Base-by-base conservation (phyloP, 192 early-diverging fungal species). In the Podila minutissima region DNA sequence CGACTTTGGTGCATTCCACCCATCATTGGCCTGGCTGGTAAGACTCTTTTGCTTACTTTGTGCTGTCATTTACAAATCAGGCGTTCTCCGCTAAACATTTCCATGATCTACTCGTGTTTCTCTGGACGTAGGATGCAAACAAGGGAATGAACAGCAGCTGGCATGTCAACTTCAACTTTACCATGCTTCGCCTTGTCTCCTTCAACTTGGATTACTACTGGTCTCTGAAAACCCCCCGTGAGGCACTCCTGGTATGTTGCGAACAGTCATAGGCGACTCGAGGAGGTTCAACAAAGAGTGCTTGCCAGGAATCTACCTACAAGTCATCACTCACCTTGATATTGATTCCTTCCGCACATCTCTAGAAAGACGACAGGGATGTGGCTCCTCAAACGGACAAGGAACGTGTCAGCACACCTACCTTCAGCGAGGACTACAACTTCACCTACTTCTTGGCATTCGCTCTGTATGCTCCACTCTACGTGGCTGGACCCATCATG, bases 141-240 rank as follows among this genome's bases (percentile, higher is more conserved):
- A 83, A 75, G 10, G 97, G 96, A 7, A 67, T 97, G 19, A 82
- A 91, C 77, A 82, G 85, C 13, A 89, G 96, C 41, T 99, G 97
- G 97, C 87, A 93, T 70, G 82, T 97, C 29, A 92, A 91, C 6
- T 97, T 97, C 86, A 98, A 98, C 74, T 92, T 98, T 62, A 88
- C 87, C 4, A 92, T 95, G 86, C 89, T 99, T 9, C 90, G 94
- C 17, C 92, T 98, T 86, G 88, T 99, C 26, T 97, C 96, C 6
- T 99, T 93, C 76, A 89, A 92, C 60, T 92, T 98, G 93, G 97
- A 99, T 84, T 95, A 93, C 69, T 95, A 97, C 74, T 98, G 96
- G 97, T 69, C 64, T 55, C 71, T 74, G 35, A 72, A 68, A 49
- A 33, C 70, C 5, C 26, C 73, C 5, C 53, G 49, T 9, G 72